Percentiles rank a stretch among this genome's conserved stretches.
These are phyloP conservation scores for Serpula lacrymans DNA, from an alignment of 768 basidiomycete species.

Conservation along the genomic window DNA sequence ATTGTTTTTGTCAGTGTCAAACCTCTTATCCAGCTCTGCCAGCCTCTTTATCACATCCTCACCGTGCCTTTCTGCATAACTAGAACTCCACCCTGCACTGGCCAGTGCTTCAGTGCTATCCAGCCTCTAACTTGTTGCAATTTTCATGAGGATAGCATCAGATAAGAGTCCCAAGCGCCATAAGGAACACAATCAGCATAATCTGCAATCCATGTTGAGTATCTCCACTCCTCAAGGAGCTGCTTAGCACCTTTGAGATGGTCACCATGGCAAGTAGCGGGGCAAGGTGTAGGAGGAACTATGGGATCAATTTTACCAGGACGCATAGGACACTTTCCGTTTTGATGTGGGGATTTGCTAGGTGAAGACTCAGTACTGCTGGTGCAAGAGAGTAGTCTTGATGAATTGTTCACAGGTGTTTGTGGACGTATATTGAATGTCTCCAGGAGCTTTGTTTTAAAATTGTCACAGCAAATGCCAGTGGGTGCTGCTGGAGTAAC, in stretches of 20 bases:
- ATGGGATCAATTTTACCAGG: no score
- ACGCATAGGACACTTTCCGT: slow-evolving; percentile 22
- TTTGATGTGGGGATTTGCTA: slow-evolving; percentile 14
- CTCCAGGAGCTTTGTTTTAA: no score
- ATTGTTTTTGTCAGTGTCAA: slow-evolving; percentile 5
- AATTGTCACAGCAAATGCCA: slow-evolving; percentile 17
- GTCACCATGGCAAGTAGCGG: background rate
- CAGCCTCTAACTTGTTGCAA: no score
- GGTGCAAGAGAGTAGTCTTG: background rate
- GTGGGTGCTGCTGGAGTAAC: no score
- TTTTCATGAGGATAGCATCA: slow-evolving; percentile 18
- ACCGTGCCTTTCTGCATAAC: slow-evolving; percentile 16
- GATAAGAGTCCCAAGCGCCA: slow-evolving; percentile 16
- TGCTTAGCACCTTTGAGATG: background rate
- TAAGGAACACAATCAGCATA: slow-evolving; percentile 2
- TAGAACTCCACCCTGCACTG: slow-evolving; percentile 6
- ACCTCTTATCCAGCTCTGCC: slow-evolving; percentile 5
- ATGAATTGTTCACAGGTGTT: no score
- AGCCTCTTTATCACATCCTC: slow-evolving; percentile 16
- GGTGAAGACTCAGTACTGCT: background rate
- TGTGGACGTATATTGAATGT: no score
- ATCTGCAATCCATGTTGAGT: background rate
- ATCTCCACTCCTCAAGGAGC: background rate
- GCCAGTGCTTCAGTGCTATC: slow-evolving; percentile 10
- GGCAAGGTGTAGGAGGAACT: no score